phyloP scores from a whole-genome alignment of 2,329 filamentous ascomycete species.

The Scytalidium sp. region DNA sequence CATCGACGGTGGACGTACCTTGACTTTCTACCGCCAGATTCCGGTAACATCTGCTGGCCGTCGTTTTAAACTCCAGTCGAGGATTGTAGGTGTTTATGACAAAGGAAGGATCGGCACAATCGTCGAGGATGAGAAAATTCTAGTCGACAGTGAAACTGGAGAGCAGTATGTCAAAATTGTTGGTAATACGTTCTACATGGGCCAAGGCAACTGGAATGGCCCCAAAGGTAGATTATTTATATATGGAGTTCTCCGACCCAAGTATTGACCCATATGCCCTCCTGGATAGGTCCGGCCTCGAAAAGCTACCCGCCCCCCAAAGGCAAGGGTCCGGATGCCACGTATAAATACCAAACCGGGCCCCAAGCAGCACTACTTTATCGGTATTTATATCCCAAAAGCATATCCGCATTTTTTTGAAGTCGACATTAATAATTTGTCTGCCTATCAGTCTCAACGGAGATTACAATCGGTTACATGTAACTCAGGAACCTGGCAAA shows the following conservation, averaged over 20 bases:
- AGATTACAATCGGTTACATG: slow-evolving; percentile 89
- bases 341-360: slow-evolving; percentile 65
- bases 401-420: not conserved
- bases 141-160: slow-evolving; percentile 36
- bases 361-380: slow-evolving; percentile 71
- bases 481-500: slow-evolving; percentile 74
- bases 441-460: slow-evolving; percentile 60
- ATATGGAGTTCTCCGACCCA: slow-evolving; percentile 65
- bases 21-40: slow-evolving; percentile 33
- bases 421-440: slow-evolving; percentile 9
- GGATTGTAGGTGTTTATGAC: slow-evolving; percentile 42
- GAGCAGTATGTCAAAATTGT: slow-evolving; percentile 36
- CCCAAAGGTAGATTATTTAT: slow-evolving; percentile 69
- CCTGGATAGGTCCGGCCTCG: not conserved
- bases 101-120: slow-evolving; percentile 39
- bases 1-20: slow-evolving; percentile 38
- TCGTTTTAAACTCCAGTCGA: slow-evolving; percentile 35
- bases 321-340: slow-evolving; percentile 63
- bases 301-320: slow-evolving; percentile 28
- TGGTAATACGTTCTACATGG: slow-evolving; percentile 40
- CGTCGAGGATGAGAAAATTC: slow-evolving; percentile 35
- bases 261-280: not conserved
- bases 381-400: slow-evolving; percentile 35
- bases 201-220: slow-evolving; percentile 42
- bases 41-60: slow-evolving; percentile 32